A percentile compares a stretch with the other conserved stretches of the same genome.
These are phyloP conservation scores for Onygenales sp. DNA, from an alignment of 2,329 filamentous ascomycete genomes.

Conservation along the genomic window DNA sequence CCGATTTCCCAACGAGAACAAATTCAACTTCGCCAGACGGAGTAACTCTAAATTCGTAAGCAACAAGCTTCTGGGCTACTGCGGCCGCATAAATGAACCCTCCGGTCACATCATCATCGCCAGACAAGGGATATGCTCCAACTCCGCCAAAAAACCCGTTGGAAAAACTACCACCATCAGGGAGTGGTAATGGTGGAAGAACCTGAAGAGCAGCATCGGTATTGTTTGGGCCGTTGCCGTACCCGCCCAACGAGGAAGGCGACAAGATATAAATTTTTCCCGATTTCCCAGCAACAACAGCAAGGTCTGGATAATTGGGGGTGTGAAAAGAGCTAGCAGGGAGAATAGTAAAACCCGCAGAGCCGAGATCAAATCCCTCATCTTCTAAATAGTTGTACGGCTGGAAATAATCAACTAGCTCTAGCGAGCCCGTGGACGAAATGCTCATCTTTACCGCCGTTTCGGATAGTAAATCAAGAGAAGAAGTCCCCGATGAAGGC, in stretches of 20 bases:
- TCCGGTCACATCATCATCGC: not conserved
- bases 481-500: not conserved
- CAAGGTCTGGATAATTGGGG: not conserved
- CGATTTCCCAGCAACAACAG: not conserved
- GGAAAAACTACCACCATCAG: not conserved
- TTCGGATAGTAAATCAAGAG: not conserved
- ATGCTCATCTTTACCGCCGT: not conserved
- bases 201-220: not conserved
- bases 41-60: not conserved
- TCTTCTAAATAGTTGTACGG: not conserved
- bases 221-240: not conserved
- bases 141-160: not conserved
- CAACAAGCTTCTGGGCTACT: not conserved
- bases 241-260: not conserved
- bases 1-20: not conserved
- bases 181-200: not conserved
- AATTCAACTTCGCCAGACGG: not conserved
- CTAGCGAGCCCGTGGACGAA: not conserved
- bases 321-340: not conserved
- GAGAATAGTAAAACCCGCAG: not conserved
- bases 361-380: not conserved
- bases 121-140: not conserved
- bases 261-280: not conserved
- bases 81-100: not conserved
- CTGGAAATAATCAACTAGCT: not conserved